Conservation (phyloP, 164 flowering plant species). For the Taxillus chinensis region DNA sequence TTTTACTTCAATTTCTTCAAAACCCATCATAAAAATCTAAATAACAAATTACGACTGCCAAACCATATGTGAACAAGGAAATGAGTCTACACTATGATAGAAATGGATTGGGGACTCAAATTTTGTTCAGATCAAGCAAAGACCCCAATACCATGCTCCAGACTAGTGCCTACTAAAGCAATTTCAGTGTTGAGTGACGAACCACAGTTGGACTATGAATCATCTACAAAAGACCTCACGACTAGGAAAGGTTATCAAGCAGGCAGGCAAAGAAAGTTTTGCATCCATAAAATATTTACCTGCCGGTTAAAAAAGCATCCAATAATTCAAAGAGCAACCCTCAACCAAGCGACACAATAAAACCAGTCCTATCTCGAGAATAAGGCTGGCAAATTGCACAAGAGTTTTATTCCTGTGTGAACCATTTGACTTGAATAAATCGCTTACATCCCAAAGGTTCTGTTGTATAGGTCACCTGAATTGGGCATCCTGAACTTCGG, state of each 20-base stretch:
- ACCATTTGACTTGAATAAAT: neutral
- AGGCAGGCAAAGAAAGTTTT: neutral
- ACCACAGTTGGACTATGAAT: too few species aligned
- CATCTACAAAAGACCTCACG: too few species aligned
- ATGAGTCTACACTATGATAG: too few species aligned
- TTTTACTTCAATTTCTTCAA: too few species aligned
- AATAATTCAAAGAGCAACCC: slow-evolving; percentile 12
- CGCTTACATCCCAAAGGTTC: slow-evolving; percentile 56
- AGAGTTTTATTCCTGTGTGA: neutral
- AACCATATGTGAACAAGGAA: too few species aligned
- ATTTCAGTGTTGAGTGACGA: too few species aligned
- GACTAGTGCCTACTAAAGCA: too few species aligned
- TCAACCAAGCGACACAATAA: slow-evolving; percentile 12
- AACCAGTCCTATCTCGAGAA: slow-evolving; percentile 8
- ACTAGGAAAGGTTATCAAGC: neutral
- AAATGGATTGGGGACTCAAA: too few species aligned
- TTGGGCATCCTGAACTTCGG: slow-evolving; percentile 49
- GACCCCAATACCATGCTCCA: too few species aligned
- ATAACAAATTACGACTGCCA: too few species aligned
- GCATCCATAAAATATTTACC: slow-evolving; percentile 7
- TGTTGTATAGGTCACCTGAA: slow-evolving; percentile 62
- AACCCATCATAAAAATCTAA: too few species aligned
- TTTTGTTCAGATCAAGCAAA: too few species aligned
- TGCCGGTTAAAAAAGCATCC: slow-evolving; percentile 10
- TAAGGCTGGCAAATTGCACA: slow-evolving; percentile 4